These are phyloP conservation scores for Thraustotheca clavata DNA, from an alignment of 352 stramenopile species.

Conservation along the genomic window DNA sequence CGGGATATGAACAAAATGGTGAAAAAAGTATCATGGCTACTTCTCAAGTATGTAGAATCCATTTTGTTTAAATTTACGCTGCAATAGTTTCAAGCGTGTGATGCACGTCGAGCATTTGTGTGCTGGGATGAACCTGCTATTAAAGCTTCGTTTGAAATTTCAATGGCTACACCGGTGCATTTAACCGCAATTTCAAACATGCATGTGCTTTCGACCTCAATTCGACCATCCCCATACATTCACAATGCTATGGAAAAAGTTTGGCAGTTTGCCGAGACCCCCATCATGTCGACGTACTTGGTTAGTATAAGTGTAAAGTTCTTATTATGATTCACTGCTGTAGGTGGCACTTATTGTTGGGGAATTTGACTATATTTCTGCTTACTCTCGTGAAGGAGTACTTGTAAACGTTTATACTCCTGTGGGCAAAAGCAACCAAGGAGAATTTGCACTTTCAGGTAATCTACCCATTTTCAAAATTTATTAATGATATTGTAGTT, in stretches of 20 bases:
- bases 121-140: constrained; percentile 97
- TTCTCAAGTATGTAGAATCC: constrained; percentile 10
- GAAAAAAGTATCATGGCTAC: constrained; percentile 91
- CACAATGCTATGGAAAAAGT: constrained; percentile 46
- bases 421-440: constrained; percentile 81
- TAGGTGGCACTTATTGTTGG: constrained; percentile 89
- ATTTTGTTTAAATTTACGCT: constrained; percentile 4
- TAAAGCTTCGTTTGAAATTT: constrained; percentile 94
- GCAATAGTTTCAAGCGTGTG: constrained; percentile 65
- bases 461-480: neutral
- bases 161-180: constrained; percentile 80
- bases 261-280: constrained; percentile 88
- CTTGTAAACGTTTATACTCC: constrained; percentile 94
- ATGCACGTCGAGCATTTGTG: constrained; percentile 91
- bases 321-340: neutral
- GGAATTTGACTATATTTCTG: constrained; percentile 94
- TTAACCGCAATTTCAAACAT: constrained; percentile 95
- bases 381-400: constrained; percentile 82
- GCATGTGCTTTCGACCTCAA: constrained; percentile 82
- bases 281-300: constrained; percentile 97
- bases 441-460: constrained; percentile 81
- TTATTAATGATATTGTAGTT: constrained; percentile 25
- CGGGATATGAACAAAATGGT: constrained; percentile 86
- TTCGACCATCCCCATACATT: constrained; percentile 50
- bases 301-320: constrained; percentile 39